A percentile compares a stretch with the other conserved stretches of the same genome.
Conservation (phyloP, 805 yeast genomes). For the Teunomyces tritomae region DNA sequence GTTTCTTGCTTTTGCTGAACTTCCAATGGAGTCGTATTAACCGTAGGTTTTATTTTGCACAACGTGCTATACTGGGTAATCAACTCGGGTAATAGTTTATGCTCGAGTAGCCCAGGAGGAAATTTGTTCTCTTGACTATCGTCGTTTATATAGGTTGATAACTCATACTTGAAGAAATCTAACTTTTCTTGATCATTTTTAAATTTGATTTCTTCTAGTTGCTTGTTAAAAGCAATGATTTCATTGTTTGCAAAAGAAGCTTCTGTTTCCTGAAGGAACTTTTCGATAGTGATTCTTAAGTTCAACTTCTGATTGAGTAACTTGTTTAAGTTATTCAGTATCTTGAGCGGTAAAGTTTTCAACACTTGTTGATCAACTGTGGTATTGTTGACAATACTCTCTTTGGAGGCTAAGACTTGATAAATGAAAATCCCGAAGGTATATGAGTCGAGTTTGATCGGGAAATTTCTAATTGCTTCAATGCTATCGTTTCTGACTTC, state of each 20-base stretch:
- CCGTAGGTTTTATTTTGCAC: conserved; percentile 24
- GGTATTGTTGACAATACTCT: not conserved
- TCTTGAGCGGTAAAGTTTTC: not conserved
- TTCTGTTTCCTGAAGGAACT: conserved; percentile 25
- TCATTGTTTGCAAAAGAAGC: conserved; percentile 35
- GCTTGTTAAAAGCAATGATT: conserved; percentile 51
- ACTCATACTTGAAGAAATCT: conserved; percentile 32
- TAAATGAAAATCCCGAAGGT: conserved; percentile 57
- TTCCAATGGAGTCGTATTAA: conserved; percentile 27
- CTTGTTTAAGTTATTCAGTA: conserved; percentile 23
- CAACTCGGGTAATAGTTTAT: conserved; percentile 71
- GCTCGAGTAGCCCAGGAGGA: conserved; percentile 56
- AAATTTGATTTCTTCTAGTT: conserved; percentile 55
- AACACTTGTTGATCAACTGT: not conserved
- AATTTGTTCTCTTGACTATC: conserved; percentile 15
- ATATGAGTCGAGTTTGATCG: conserved; percentile 60
- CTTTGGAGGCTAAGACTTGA: conserved; percentile 29
- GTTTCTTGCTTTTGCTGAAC: conserved; percentile 35
- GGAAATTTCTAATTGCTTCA: conserved; percentile 32
- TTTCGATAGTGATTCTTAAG: conserved; percentile 31
- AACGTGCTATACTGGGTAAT: conserved; percentile 40
- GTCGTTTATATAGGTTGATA: conserved; percentile 17
- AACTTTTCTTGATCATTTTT: conserved; percentile 54
- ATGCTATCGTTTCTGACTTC: conserved; percentile 49
- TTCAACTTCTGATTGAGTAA: conserved; percentile 35